Percentiles rank a stretch among this genome's conserved stretches.
Evolutionary conservation across 192 early-diverging fungal genomes (phyloP).

Genomic region (Fimicolochytrium jonesii): DNA sequence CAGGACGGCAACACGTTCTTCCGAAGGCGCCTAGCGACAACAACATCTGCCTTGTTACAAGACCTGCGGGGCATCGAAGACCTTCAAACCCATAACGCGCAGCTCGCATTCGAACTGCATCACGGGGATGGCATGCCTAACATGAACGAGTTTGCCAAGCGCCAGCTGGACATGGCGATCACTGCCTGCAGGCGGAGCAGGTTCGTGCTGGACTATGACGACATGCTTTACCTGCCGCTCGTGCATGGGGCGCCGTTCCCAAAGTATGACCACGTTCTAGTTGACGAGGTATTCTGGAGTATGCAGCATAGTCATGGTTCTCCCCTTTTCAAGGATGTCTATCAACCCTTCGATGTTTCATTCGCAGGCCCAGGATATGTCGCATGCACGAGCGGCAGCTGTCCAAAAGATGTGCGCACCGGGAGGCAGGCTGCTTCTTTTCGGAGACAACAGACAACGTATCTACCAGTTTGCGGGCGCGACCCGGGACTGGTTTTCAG

Average conservation of each 20-base stretch:
- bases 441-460: slow-evolving; percentile 18
- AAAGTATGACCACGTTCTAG: slow-evolving; percentile 14
- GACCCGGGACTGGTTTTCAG: not conserved
- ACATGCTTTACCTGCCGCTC: slow-evolving; percentile 23
- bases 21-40: not conserved
- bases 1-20: not conserved
- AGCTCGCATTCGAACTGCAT: not conserved
- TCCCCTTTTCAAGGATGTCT: not conserved
- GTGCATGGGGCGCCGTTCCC: slow-evolving; percentile 1
- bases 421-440: slow-evolving; percentile 7
- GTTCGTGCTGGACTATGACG: slow-evolving; percentile 22
- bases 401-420: not conserved
- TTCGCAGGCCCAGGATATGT: slow-evolving; percentile 27
- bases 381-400: slow-evolving; percentile 6
- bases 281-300: slow-evolving; percentile 25
- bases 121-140: not conserved
- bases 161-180: slow-evolving; percentile 3
- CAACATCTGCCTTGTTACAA: not conserved
- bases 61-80: not conserved
- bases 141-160: not conserved
- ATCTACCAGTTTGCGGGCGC: slow-evolving; percentile 25
- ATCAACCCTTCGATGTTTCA: no score
- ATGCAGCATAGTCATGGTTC: not conserved
- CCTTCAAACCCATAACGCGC: not conserved
- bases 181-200: not conserved